Conservation (phyloP, 1,284 basidiomycete genomes). For the Bondarzewia mesenterica region DNA sequence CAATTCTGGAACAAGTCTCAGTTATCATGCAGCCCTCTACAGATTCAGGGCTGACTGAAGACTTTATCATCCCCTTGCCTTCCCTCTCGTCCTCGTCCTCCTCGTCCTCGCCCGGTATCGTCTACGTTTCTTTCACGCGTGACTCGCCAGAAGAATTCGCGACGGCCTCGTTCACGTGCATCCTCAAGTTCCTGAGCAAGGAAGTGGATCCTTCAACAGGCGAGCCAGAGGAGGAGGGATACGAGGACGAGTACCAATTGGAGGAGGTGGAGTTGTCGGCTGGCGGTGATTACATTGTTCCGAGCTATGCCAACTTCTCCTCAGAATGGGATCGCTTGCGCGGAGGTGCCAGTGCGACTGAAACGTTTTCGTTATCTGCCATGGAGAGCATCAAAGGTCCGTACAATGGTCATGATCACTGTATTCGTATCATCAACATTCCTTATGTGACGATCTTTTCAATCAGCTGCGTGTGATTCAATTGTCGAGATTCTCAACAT, state of each 20-base stretch:
- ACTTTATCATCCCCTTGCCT: constrained; percentile 88
- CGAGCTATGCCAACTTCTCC: constrained; percentile 85
- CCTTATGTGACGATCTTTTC: constrained; percentile 7
- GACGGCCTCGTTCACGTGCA: constrained; percentile 82
- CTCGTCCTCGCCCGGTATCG: constrained; percentile 66
- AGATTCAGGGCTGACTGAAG: constrained; percentile 79
- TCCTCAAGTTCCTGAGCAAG: constrained; percentile 96
- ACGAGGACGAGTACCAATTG: constrained; percentile 97
- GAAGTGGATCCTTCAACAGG: constrained; percentile 97
- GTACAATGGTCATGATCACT: constrained; percentile 18
- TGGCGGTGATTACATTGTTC: constrained; percentile 84
- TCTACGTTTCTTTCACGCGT: constrained; percentile 94
- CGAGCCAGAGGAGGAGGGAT: constrained; percentile 96
- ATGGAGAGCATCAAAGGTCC: constrained; percentile 91
- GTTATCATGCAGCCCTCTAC: constrained; percentile 82
- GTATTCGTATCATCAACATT: constrained; percentile 10
- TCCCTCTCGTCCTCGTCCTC: constrained; percentile 60
- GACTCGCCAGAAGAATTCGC: constrained; percentile 72
- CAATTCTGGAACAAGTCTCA: constrained; percentile 92
- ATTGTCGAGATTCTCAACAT: constrained; percentile 93
- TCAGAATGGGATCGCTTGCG: constrained; percentile 93
- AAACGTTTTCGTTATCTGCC: constrained; percentile 90
- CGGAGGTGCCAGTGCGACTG: constrained; percentile 69
- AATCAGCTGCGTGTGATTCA: constrained; percentile 82
- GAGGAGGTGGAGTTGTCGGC: constrained; percentile 94